A percentile compares a stretch with the other conserved stretches of the same genome.
phyloP scores from a whole-genome alignment of 2,329 filamentous ascomycete species.

The Penicillium sp. region DNA sequence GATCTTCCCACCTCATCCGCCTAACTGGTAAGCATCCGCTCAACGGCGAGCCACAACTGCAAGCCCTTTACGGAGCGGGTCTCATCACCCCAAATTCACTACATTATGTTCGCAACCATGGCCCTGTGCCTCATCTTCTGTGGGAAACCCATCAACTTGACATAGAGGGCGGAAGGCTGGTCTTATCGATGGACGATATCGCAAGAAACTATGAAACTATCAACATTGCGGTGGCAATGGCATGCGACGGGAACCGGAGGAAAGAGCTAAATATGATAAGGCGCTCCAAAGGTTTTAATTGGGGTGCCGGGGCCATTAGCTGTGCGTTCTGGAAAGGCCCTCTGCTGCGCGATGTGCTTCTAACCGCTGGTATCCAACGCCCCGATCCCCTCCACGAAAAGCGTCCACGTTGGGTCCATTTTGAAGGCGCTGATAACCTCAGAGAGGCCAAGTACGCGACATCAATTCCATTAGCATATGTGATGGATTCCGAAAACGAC shows the following conservation, averaged over 20 bases:
- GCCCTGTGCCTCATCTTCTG: slow-evolving; percentile 59
- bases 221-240: neutral
- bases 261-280: neutral
- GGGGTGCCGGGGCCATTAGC: neutral
- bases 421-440: neutral
- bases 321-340: neutral
- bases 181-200: slow-evolving; percentile 47
- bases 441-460: neutral
- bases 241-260: neutral
- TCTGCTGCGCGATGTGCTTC: neutral
- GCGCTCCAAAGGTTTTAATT: neutral
- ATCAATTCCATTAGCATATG: neutral
- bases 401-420: neutral
- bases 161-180: slow-evolving; percentile 47
- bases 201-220: neutral
- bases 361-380: neutral
- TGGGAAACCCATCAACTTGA: slow-evolving; percentile 48
- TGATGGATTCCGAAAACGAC: slow-evolving; percentile 47
- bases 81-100: slow-evolving; percentile 60
- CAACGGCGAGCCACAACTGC: slow-evolving; percentile 59
- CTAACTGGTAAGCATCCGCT: slow-evolving; percentile 46
- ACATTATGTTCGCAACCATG: slow-evolving; percentile 72
- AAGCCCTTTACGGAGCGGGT: slow-evolving; percentile 54
- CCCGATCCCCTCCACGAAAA: neutral
- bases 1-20: neutral